Percentiles rank a stretch among this genome's conserved stretches.
These are phyloP conservation scores for Colletotrichum endophyticum DNA, from an alignment of 2,329 filamentous ascomycete genomes.

Conservation along the genomic window DNA sequence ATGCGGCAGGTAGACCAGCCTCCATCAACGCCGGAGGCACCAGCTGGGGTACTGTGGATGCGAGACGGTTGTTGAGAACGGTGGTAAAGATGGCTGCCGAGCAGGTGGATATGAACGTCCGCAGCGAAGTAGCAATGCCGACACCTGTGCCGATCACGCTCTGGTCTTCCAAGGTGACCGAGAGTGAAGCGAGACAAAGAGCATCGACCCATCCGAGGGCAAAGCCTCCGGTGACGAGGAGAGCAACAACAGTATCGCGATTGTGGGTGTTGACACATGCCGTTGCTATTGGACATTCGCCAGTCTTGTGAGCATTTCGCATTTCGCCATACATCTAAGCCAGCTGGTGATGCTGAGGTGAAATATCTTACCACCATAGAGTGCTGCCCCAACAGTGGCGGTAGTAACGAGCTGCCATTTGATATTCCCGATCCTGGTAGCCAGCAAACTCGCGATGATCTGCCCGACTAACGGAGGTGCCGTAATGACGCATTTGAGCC, in stretches of 20 bases:
- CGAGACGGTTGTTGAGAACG: constrained; percentile 30
- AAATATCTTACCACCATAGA: not conserved
- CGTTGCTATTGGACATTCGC: not conserved
- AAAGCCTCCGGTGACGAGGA: constrained; percentile 38
- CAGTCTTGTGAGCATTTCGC: not conserved
- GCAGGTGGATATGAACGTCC: constrained; percentile 19
- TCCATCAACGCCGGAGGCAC: constrained; percentile 29
- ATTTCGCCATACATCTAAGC: not conserved
- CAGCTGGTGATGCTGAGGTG: not conserved
- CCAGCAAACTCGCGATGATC: not conserved
- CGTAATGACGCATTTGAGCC: not conserved
- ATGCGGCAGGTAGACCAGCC: constrained; percentile 31
- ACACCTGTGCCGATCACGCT: not conserved
- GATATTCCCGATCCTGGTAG: not conserved
- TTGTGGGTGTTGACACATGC: not conserved
- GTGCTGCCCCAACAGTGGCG: not conserved
- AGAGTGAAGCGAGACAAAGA: constrained; percentile 33
- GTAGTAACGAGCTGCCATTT: not conserved
- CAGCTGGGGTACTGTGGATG: constrained; percentile 25
- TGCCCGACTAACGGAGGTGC: not conserved
- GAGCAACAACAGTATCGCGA: constrained; percentile 29
- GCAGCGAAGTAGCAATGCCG: not conserved
- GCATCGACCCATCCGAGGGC: constrained; percentile 38
- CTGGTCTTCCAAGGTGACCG: constrained; percentile 30
- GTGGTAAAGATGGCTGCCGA: constrained; percentile 31